Evolutionary conservation across 805 yeast species (phyloP), one percentile per base, ranked within the genome.

Genomic region (Barnettozyma salicaria): DNA sequence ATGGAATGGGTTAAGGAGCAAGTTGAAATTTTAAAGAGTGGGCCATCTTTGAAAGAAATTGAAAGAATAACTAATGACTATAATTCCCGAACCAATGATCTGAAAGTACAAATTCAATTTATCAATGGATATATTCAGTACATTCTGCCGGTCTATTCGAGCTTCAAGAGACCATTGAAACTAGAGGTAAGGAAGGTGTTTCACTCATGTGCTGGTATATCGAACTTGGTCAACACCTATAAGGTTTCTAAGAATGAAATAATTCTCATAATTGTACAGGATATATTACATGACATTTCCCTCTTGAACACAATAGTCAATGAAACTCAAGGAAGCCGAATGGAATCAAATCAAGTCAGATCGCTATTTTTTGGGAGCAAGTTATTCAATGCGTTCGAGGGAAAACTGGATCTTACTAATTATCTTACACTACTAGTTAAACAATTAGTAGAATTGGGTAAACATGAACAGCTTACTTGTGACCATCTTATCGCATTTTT

Each of bases 291-390:
- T 9, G 53, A 53, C 17, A 42, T 33, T 8, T 6, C 29, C 1
- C 30, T 53, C 6, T 35, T 54, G 7, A 32, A 30, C 3, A 13
- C 42, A 7, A 21, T 42, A 2, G 29, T 53, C 6, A 27, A 28
- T 4, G 30, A 36, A 6, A 37, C 44, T 7, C 14, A 37, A 7
- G 36, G 27, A 1, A 44, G 43, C 18, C 41, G 33, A 21, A 13
- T 41, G 4, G 49, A 48, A 22, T 20, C 41, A 5, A 16, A 20
- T 6, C 55, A 45, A 24, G 30, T 49, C 1, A 47, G 36, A 19
- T 29, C 53, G 3, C 35, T 53, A 8, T 43, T 54, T 21, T 50
- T 53, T 30, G 58, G 59, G 7, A 48, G 56, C 19, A 53, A 43
- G 36, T 42, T 54, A 3, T 49, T 44, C 17, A 43, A 53, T 7